Evolutionary conservation across 345 rosid species (phyloP).

Genomic region (Noccaea bulbosa): DNA sequence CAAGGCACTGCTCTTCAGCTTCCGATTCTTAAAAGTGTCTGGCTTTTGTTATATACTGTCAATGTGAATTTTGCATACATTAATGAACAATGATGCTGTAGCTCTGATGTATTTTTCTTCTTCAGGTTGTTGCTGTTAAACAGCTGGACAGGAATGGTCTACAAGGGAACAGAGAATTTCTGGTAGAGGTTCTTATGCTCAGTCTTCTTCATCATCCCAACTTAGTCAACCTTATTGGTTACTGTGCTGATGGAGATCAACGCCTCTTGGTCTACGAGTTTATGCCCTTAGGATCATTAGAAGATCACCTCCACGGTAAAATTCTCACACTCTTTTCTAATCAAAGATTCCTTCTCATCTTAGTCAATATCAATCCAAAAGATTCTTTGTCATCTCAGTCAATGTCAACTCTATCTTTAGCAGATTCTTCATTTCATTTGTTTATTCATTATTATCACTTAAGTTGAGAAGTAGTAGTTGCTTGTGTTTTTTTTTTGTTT

Average conservation of each 20-base stretch:
- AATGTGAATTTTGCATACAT: neutral
- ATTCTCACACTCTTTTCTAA: slow-evolving; percentile 14
- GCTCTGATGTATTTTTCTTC: neutral
- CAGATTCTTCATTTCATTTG: slow-evolving; percentile 28
- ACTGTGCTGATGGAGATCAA: slow-evolving; percentile 99
- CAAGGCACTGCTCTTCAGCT: neutral
- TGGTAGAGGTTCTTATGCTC: slow-evolving; percentile 99
- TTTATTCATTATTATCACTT: slow-evolving; percentile 12
- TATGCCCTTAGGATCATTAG: slow-evolving; percentile 95
- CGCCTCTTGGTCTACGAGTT: slow-evolving; percentile 98
- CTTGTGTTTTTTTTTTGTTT: slow-evolving; percentile 3
- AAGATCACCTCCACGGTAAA: slow-evolving; percentile 99
- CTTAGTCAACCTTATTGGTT: slow-evolving; percentile 93
- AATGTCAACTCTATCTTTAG: slow-evolving; percentile 39
- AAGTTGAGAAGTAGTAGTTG: slow-evolving; percentile 32
- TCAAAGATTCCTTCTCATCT: slow-evolving; percentile 22
- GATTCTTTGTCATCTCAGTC: slow-evolving; percentile 33
- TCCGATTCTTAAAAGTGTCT: neutral
- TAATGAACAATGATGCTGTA: neutral
- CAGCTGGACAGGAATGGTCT: slow-evolving; percentile 96
- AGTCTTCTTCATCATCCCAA: slow-evolving; percentile 97
- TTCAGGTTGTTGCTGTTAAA: slow-evolving; percentile 94
- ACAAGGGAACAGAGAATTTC: slow-evolving; percentile 96
- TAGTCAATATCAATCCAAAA: slow-evolving; percentile 22
- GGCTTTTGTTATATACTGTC: slow-evolving; percentile 2